Base-by-base conservation (phyloP, 2,329 filamentous ascomycete species). In the Keithomyces neogunnii region DNA sequence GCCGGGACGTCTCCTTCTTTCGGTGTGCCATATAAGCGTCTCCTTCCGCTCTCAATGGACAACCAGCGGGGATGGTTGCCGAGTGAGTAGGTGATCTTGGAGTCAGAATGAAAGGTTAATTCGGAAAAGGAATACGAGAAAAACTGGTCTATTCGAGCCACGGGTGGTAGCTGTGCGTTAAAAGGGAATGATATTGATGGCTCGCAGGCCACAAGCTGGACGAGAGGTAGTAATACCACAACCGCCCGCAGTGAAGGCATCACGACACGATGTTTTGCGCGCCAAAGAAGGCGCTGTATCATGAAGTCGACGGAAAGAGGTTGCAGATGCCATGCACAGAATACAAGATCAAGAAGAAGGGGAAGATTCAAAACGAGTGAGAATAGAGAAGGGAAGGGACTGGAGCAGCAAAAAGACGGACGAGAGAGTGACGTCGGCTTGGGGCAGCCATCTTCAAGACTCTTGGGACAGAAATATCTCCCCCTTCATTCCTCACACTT, bases 81-180 rank as follows among this genome's bases (percentile, higher is more conserved):
- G 6, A 96, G 73, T 5, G 77, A 78, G 65, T 95, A 95, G 5
- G 77, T 77, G 48, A 90, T 76, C 29, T 71, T 67, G 7, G 82
- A 83, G 42, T 70, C 66, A 13, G 86, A 85, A 11, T 75, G 73
- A 67, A 95, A 95, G 0, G 89, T 95, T 39, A 83, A 82, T 13
- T 75, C 67, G 8, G 87, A 85, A 60, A 95, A 87, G 32, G 79
- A 73, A 62, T 91, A 89, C 8, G 74, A 78, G 66, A 89, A 93
- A 2, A 76, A 73, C 59, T 84, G 63, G 40, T 77, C 79, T 53
- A 87, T 73, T 57, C 86, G 79, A 26, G 88, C 89, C 49, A 91
- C 85, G 3, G 86, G 85, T 33, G 89, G 89, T 1, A 95, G 77
- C 66, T 96, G 90, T 2, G 88, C 84, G 67, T 93, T 95, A 66